These are phyloP conservation scores for Pouteria campechiana DNA, from an alignment of 179 eudicot species.

Conservation along the genomic window DNA sequence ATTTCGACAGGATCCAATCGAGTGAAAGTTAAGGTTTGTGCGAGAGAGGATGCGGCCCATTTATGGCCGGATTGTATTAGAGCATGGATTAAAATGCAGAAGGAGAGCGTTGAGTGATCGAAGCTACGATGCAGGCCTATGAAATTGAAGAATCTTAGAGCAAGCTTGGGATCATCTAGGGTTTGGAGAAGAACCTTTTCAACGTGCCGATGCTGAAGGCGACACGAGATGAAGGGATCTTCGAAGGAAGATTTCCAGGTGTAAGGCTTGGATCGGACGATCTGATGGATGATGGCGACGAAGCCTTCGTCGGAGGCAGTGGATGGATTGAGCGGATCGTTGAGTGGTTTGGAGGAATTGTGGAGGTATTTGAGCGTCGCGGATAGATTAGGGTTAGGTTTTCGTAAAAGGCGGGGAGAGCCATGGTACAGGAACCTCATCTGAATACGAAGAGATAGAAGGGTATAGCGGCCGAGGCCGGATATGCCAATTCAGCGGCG, in stretches of 20 bases:
- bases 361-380: too few species aligned
- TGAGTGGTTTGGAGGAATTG: too few species aligned
- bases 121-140: slow-evolving; percentile 68
- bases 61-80: slow-evolving; percentile 20
- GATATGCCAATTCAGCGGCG: too few species aligned
- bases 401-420: too few species aligned
- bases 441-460: too few species aligned
- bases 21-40: slow-evolving; percentile 33
- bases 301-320: slow-evolving; percentile 30
- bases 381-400: too few species aligned
- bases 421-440: too few species aligned
- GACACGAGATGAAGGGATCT: slow-evolving; percentile 14
- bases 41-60: slow-evolving; percentile 78
- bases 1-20: slow-evolving; percentile 8
- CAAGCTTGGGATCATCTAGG: slow-evolving; percentile 46
- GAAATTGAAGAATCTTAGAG: slow-evolving; percentile 76
- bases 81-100: slow-evolving; percentile 56
- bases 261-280: slow-evolving; percentile 25
- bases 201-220: slow-evolving; percentile 38
- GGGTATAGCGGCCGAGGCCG: too few species aligned
- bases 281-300: slow-evolving; percentile 16
- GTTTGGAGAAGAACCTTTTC: slow-evolving; percentile 42
- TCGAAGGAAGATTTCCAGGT: slow-evolving; percentile 32
- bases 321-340: too few species aligned
- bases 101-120: slow-evolving; percentile 55